Percentiles rank a stretch among this genome's conserved stretches.
phyloP scores from a whole-genome alignment of 345 rosid species.

The Mallotus nudiflorus region DNA sequence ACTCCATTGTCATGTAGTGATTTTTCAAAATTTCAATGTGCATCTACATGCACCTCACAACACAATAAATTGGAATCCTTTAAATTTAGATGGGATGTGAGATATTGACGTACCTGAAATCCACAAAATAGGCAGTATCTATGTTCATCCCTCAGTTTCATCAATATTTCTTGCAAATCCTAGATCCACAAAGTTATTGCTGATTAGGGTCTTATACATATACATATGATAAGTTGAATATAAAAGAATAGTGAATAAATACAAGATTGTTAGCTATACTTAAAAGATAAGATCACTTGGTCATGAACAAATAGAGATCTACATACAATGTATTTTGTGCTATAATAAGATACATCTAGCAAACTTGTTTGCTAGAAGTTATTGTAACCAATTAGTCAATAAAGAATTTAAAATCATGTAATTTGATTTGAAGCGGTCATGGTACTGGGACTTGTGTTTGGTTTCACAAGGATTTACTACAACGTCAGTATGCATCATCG shows the following conservation, averaged over 20 bases:
- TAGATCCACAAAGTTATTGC: constrained; percentile 36
- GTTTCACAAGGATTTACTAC: no score
- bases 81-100: not conserved
- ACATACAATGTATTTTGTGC: not conserved
- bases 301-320: no score
- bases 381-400: not conserved
- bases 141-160: constrained; percentile 72
- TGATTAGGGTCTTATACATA: not conserved
- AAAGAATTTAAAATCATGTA: not conserved
- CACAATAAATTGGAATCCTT: not conserved
- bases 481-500: no score
- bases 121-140: constrained; percentile 85
- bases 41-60: not conserved
- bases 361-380: not conserved
- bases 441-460: no score
- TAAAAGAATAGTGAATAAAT: not conserved
- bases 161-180: constrained; percentile 72
- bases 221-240: not conserved
- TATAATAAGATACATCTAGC: not conserved
- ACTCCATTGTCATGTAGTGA: not conserved
- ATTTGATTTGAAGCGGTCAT: no score
- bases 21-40: not conserved
- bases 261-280: not conserved
- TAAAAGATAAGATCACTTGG: not conserved
- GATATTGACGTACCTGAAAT: constrained; percentile 50